These are phyloP conservation scores for Castanospermum australe DNA, from an alignment of 306 rosid genomes.

Conservation along the genomic window DNA sequence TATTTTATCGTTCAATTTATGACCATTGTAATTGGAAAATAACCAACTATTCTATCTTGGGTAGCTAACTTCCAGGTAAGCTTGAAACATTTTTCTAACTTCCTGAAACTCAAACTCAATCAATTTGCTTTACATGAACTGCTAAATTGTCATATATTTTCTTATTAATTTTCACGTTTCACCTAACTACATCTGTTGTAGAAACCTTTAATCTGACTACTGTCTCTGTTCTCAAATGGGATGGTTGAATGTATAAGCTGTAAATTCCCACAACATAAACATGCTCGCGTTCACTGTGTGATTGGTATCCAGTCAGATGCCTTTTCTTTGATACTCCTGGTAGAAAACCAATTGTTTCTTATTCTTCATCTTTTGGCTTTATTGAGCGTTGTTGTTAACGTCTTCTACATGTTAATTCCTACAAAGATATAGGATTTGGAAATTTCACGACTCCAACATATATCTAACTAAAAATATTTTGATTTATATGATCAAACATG, in stretches of 20 bases:
- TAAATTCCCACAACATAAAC: neutral
- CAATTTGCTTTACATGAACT: neutral
- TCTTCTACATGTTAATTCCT: neutral
- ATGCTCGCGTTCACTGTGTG: neutral
- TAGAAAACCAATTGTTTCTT: neutral
- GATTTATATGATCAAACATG: neutral
- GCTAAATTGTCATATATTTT: neutral
- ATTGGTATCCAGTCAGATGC: neutral
- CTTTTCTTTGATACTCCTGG: neutral
- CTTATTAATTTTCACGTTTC: neutral
- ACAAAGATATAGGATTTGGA: neutral
- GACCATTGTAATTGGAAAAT: neutral
- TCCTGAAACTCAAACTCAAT: neutral
- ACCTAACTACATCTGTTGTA: neutral
- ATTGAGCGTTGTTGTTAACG: neutral
- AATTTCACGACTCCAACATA: neutral
- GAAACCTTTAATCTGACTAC: neutral
- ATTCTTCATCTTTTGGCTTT: neutral
- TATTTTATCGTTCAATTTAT: neutral
- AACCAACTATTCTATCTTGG: constrained; percentile 1
- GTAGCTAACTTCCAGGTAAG: neutral
- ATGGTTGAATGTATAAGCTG: neutral
- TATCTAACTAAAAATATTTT: neutral
- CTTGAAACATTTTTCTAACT: neutral
- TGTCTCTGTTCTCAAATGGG: neutral